Percentiles rank a stretch among this genome's conserved stretches.
Conservation (phyloP, 2,329 filamentous ascomycete species). For the Ceratocystis destructans region DNA sequence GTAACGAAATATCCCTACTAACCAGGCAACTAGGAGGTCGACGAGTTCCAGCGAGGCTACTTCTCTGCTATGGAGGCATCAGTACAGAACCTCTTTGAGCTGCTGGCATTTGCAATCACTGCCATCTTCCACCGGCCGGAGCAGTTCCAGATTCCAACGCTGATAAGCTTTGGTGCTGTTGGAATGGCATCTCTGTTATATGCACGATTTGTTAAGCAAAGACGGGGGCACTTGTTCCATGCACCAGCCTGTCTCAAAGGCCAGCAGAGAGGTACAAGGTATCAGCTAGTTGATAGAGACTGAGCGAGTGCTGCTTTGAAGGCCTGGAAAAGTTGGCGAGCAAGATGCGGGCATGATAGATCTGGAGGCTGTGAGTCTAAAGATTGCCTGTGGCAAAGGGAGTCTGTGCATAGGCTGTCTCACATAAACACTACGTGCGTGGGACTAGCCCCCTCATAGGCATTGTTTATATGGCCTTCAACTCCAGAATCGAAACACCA, state of each 20-base stretch:
- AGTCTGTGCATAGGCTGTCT: no score
- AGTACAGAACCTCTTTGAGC: constrained; percentile 56
- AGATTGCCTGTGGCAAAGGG: no score
- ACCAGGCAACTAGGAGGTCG: constrained; percentile 35
- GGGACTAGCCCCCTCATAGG: no score
- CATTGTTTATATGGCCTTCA: no score
- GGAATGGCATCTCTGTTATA: constrained; percentile 25
- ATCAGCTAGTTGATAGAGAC: neutral
- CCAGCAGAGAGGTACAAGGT: neutral
- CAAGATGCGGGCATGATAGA: no score
- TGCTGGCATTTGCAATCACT: constrained; percentile 51
- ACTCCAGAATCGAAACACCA: no score
- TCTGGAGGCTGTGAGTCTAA: no score
- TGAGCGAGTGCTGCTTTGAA: no score
- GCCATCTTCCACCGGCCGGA: constrained; percentile 48
- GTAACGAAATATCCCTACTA: neutral
- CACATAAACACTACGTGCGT: no score
- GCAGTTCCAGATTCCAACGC: constrained; percentile 50
- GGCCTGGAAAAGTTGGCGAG: no score
- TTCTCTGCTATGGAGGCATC: constrained; percentile 58
- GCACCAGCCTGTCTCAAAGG: constrained; percentile 18
- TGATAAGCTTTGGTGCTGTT: constrained; percentile 44
- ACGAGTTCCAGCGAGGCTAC: constrained; percentile 42
- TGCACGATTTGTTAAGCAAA: constrained; percentile 24
- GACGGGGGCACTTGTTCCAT: constrained; percentile 27